phyloP scores from a whole-genome alignment of 2,329 filamentous ascomycete species.

The Capronia coronata region DNA sequence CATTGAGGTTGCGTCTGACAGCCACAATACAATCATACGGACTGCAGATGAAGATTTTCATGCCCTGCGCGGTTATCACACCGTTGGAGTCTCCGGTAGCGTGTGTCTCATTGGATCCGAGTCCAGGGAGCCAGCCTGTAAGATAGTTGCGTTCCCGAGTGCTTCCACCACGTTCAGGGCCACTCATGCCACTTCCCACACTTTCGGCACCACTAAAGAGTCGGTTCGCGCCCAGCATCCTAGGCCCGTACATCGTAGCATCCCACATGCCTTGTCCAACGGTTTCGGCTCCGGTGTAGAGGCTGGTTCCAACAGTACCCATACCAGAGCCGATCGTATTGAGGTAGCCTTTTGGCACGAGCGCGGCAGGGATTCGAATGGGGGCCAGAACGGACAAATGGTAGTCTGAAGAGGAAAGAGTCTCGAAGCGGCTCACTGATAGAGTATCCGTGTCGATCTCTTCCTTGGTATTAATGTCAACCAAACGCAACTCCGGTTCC shows the following conservation, averaged over 20 bases:
- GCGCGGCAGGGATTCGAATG: slow-evolving; percentile 58
- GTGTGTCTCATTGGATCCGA: slow-evolving; percentile 34
- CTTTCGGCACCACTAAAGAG: slow-evolving; percentile 77
- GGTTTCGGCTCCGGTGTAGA: slow-evolving; percentile 37
- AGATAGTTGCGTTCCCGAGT: slow-evolving; percentile 46
- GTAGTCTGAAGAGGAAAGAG: slow-evolving; percentile 81
- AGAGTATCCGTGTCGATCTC: slow-evolving; percentile 83
- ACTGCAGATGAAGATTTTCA: slow-evolving; percentile 90
- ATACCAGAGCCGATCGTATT: slow-evolving; percentile 59
- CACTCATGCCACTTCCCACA: slow-evolving; percentile 51
- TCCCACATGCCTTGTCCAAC: slow-evolving; percentile 78
- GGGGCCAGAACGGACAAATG: slow-evolving; percentile 80
- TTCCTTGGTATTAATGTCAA: slow-evolving; percentile 75
- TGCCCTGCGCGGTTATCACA: slow-evolving; percentile 49
- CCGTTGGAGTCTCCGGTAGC: slow-evolving; percentile 41
- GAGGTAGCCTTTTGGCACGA: slow-evolving; percentile 64
- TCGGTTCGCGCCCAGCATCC: slow-evolving; percentile 45
- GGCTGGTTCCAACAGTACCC: slow-evolving; percentile 24
- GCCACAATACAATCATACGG: slow-evolving; percentile 95
- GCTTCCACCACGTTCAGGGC: slow-evolving; percentile 44
- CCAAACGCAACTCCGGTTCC: slow-evolving; percentile 81
- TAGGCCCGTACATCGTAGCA: slow-evolving; percentile 76
- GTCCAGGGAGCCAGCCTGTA: slow-evolving; percentile 48
- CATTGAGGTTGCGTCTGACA: slow-evolving; percentile 75
- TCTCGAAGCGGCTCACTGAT: slow-evolving; percentile 78